Base-by-base conservation (phyloP, 495 filamentous ascomycete species). In the Choiromyces venosus region DNA sequence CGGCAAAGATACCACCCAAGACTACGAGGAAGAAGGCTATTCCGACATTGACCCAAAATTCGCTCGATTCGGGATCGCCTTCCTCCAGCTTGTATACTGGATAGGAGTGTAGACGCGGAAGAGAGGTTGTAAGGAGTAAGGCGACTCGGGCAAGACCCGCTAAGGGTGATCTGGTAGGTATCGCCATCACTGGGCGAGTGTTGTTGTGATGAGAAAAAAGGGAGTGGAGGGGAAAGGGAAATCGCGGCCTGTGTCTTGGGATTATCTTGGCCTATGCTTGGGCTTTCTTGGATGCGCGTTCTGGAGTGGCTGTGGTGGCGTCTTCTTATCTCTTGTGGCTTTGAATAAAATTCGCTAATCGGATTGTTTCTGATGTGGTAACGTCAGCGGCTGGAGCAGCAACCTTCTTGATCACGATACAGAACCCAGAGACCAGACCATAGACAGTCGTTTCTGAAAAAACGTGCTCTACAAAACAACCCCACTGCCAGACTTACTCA, bases 1-100 rank as follows among this genome's bases (percentile, higher is more conserved):
- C 95, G 18, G 95, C 96, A 83, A 99, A 99, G n/a, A 91, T 92
- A 42, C 95, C 95, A 65, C 95, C 95, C 5, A 90, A 85, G 71
- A 97, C 85, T 14, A 97, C 94, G 61, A 99, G 86, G 38, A 88
- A 85, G 35, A 90, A 85, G 6, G 91, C 91, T 65, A 91, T 83
- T 36, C 87, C 85, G 65, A 93, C 81, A 81, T 93, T 91, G 38
- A 90, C 83, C 90, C 90, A 94, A 81, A 93, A 81, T 40, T 67
- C 70, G 14, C 73, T 25, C 18, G 70, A 44, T 33, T 86, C 84
- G 3, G 88, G 86, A 75, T 88, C 87, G 1, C 85, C 77, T 40
- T 86, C 80, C 78, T 86, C 85, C 52, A 69, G 66, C 69, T 73
- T 77, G 29, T 65, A 42, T 18, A 77, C 19, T 7, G 79, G 79